Conservation (phyloP, 1,284 basidiomycete genomes). For the Leccinum solheimii region DNA sequence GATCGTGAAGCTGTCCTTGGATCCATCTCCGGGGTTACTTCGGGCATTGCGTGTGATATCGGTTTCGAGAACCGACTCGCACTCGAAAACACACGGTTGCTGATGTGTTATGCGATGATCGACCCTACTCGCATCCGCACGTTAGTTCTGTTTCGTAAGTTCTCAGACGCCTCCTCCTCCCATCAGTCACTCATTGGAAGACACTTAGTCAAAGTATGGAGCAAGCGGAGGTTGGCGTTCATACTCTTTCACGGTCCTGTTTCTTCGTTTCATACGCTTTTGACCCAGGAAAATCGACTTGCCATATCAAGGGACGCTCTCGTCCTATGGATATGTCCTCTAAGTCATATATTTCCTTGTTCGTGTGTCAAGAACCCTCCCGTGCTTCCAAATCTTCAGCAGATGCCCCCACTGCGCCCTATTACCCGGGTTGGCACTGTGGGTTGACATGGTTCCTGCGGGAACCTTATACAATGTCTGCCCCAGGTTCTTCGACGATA, state of each 20-base stretch:
- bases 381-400: constrained; percentile 88
- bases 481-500: constrained; percentile 93
- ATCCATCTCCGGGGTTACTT: constrained; percentile 85
- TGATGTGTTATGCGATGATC: constrained; percentile 97
- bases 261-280: constrained; percentile 3
- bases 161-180: constrained; percentile 4
- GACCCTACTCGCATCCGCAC: constrained; percentile 93
- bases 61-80: constrained; percentile 98
- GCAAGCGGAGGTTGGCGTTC: constrained; percentile 77
- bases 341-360: constrained; percentile 97
- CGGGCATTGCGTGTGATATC: constrained; percentile 95
- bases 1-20: constrained; percentile 94
- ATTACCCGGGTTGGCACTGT: constrained; percentile 58
- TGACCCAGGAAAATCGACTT: constrained; percentile 89
- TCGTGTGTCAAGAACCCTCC: constrained; percentile 96
- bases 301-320: constrained; percentile 94
- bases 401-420: constrained; percentile 82
- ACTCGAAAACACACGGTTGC: constrained; percentile 92
- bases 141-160: constrained; percentile 92
- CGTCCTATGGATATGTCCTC: constrained; percentile 97
- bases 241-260: background rate
- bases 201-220: constrained; percentile 92
- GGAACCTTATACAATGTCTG: background rate
- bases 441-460: constrained; percentile 6
- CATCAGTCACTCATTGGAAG: constrained; percentile 15